Evolutionary conservation across 441 rosid species (phyloP).

Genomic region (Bruguiera hainesii): DNA sequence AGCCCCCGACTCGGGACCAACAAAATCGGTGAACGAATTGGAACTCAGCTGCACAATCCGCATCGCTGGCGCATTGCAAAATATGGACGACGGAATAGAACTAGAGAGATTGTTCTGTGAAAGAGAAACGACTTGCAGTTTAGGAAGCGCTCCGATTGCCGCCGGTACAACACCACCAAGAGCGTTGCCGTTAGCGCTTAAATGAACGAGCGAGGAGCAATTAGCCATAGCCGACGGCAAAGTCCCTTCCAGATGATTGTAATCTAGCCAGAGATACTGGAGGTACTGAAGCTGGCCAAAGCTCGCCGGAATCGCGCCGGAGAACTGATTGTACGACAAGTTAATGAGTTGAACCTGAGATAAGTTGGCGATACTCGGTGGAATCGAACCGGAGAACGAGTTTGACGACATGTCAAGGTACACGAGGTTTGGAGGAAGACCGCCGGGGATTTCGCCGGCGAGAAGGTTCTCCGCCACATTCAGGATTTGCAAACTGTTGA

Average conservation of each 20-base stretch:
- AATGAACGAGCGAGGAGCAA: conserved; percentile 77
- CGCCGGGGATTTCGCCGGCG: conserved; percentile 68
- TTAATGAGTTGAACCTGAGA: conserved; percentile 73
- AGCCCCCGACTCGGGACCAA: conserved; percentile 38
- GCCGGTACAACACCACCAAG: conserved; percentile 79
- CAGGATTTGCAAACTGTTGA: conserved; percentile 53
- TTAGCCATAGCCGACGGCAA: conserved; percentile 77
- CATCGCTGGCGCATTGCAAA: conserved; percentile 66
- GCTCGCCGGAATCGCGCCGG: conserved; percentile 69
- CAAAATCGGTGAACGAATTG: conserved; percentile 48
- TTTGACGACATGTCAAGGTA: conserved; percentile 72
- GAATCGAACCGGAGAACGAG: conserved; percentile 58
- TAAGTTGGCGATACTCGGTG: conserved; percentile 47
- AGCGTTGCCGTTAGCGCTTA: conserved; percentile 66
- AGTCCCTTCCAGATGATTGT: conserved; percentile 67
- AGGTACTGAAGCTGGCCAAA: conserved; percentile 63
- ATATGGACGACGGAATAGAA: conserved; percentile 54
- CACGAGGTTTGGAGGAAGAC: conserved; percentile 48
- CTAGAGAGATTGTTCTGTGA: conserved; percentile 66
- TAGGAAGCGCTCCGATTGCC: conserved; percentile 64
- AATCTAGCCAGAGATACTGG: conserved; percentile 79
- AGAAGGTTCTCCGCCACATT: conserved; percentile 67
- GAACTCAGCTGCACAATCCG: conserved; percentile 60
- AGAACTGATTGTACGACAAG: conserved; percentile 68
- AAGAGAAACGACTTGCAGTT: conserved; percentile 65